A percentile compares a stretch with the other conserved stretches of the same genome.
These are phyloP conservation scores for Pyrrhoderma lamaoense DNA, from an alignment of 1,284 basidiomycete species.

Conservation along the genomic window DNA sequence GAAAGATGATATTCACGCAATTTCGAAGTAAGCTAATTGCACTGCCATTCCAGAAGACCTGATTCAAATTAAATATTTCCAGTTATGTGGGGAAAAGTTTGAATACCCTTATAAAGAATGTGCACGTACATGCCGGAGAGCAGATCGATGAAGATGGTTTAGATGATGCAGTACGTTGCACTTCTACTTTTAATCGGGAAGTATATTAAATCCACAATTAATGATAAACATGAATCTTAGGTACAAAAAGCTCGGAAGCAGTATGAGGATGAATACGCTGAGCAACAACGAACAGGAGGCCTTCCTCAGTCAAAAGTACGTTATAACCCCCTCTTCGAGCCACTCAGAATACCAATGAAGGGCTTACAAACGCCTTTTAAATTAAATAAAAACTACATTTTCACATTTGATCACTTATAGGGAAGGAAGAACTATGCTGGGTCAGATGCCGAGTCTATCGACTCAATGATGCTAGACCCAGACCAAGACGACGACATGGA, in stretches of 20 bases:
- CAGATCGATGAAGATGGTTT: slow-evolving; percentile 70
- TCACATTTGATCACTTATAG: slow-evolving; percentile 19
- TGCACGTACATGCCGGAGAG: slow-evolving; percentile 53
- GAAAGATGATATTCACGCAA: slow-evolving; percentile 90
- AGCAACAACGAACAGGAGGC: slow-evolving; percentile 32
- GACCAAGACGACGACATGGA: slow-evolving; percentile 31
- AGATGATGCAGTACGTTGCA: slow-evolving; percentile 63
- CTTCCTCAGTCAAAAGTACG: slow-evolving; percentile 35
- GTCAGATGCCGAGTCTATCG: slow-evolving; percentile 52
- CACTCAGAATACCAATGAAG: too few species aligned
- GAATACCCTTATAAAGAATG: slow-evolving; percentile 56
- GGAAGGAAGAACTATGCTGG: slow-evolving; percentile 44
- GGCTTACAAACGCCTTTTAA: too few species aligned
- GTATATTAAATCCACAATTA: not conserved
- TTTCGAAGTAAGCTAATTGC: slow-evolving; percentile 59
- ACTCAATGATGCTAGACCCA: slow-evolving; percentile 75
- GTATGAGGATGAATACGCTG: slow-evolving; percentile 56
- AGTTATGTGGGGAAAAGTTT: slow-evolving; percentile 68
- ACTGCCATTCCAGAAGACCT: not conserved
- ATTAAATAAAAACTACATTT: too few species aligned
- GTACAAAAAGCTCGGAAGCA: slow-evolving; percentile 59
- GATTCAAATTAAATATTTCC: slow-evolving; percentile 1
- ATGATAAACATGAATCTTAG: slow-evolving; percentile 29
- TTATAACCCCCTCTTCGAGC: slow-evolving; percentile 1
- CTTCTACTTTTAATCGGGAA: not conserved